These are phyloP conservation scores for Xylaria sp. DNA, from an alignment of 2,329 filamentous ascomycete genomes.

Conservation along the genomic window DNA sequence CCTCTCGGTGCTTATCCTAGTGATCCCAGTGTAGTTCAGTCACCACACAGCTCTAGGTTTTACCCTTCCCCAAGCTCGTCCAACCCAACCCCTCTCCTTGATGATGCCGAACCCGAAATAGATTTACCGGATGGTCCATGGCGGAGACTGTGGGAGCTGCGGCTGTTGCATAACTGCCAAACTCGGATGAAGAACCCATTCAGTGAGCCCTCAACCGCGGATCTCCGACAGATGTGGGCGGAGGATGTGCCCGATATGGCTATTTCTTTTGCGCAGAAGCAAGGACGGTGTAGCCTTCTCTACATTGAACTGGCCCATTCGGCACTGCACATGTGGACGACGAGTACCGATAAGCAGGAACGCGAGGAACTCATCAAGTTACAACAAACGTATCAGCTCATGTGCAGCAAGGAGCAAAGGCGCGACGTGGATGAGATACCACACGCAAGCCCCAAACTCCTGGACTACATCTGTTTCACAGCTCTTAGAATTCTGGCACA, in stretches of 20 bases:
- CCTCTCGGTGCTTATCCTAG: conserved; percentile 27
- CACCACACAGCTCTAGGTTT: conserved; percentile 37
- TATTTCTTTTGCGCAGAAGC: conserved; percentile 47
- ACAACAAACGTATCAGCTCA: conserved; percentile 53
- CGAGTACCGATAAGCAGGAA: conserved; percentile 42
- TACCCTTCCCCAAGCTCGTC: conserved; percentile 44
- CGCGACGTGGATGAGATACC: conserved; percentile 50
- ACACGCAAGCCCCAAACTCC: conserved; percentile 41
- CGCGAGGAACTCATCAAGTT: conserved; percentile 48
- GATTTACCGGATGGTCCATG: conserved; percentile 51
- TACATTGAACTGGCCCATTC: conserved; percentile 53
- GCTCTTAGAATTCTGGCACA: conserved; percentile 53
- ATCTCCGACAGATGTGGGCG: conserved; percentile 47
- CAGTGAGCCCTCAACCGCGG: conserved; percentile 35
- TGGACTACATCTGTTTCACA: conserved; percentile 52
- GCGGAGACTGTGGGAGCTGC: conserved; percentile 53
- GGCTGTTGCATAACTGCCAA: conserved; percentile 52
- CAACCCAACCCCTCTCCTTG: conserved; percentile 38
- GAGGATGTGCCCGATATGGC: conserved; percentile 51
- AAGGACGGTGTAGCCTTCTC: conserved; percentile 50
- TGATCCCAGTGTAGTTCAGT: conserved; percentile 35
- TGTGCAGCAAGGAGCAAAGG: conserved; percentile 53
- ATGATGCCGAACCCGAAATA: conserved; percentile 43
- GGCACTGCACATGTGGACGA: conserved; percentile 53
- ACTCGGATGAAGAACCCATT: conserved; percentile 48